These are phyloP conservation scores for Saccharomycopsis fodiens DNA, from an alignment of 805 yeast species.

Conservation along the genomic window DNA sequence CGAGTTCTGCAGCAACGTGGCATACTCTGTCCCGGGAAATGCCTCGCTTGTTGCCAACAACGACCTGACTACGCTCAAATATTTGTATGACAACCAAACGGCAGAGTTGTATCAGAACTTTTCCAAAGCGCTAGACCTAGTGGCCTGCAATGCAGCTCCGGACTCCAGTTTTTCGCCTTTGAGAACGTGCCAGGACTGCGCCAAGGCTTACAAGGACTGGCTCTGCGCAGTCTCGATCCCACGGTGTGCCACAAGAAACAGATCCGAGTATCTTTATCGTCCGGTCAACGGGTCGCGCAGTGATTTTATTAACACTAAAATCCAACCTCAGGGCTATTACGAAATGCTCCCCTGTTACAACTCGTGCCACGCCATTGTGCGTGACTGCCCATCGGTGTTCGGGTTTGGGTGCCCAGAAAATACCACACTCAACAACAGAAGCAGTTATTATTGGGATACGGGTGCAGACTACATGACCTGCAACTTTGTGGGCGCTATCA, in stretches of 20 bases:
- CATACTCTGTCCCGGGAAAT: slow-evolving; percentile 72
- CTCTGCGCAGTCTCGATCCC: slow-evolving; percentile 85
- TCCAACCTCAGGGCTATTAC: slow-evolving; percentile 55
- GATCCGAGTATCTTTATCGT: slow-evolving; percentile 40
- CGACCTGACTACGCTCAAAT: slow-evolving; percentile 29
- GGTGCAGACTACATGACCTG: slow-evolving; percentile 14
- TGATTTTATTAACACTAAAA: slow-evolving; percentile 42
- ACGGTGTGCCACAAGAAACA: slow-evolving; percentile 55
- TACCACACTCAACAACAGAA: background rate
- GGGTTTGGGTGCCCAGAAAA: slow-evolving; percentile 65
- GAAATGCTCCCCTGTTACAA: slow-evolving; percentile 86
- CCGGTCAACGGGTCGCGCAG: slow-evolving; percentile 50
- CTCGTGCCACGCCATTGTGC: slow-evolving; percentile 68
- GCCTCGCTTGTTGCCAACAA: slow-evolving; percentile 30
- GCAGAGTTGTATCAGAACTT: slow-evolving; percentile 51
- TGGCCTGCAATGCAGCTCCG: slow-evolving; percentile 62
- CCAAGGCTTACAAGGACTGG: slow-evolving; percentile 71
- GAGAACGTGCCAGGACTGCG: slow-evolving; percentile 66
- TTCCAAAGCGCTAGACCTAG: slow-evolving; percentile 64
- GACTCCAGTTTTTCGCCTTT: slow-evolving; percentile 71
- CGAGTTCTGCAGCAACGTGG: slow-evolving; percentile 72
- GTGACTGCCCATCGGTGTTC: slow-evolving; percentile 76
- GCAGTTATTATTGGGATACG: slow-evolving; percentile 15
- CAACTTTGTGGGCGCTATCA: slow-evolving; percentile 15
- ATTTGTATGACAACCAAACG: slow-evolving; percentile 61